Base-by-base conservation (phyloP, 1,284 basidiomycete genomes). In the Pascua sp. region DNA sequence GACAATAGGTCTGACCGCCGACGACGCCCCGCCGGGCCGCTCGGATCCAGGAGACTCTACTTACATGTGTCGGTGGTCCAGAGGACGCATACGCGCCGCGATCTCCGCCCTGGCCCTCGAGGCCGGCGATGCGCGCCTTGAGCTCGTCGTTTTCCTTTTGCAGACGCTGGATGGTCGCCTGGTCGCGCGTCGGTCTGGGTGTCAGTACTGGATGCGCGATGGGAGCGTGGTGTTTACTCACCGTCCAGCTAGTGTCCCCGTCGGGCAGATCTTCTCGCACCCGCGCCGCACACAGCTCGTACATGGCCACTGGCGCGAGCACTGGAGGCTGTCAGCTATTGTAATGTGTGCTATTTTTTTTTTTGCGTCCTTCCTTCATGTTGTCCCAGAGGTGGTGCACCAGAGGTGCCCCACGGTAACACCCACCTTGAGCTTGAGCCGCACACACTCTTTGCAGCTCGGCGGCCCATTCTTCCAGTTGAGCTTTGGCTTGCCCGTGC, bases 341-440 rank as follows among this genome's bases (percentile, higher is more conserved):
- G 24, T n/a, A n/a, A n/a, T 32, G 24, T 15, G 24, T 32, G 7
- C 24, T 4, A 32, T 32, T 32, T 4, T 32, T 32, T 32, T 32
- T 32, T 32, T 32, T 32, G 36, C 12, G 8, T n/a, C n/a, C n/a
- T n/a, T n/a, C n/a, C n/a, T n/a, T n/a, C n/a, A n/a, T n/a, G n/a
- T n/a, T n/a, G n/a, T n/a, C n/a, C n/a, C n/a, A n/a, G n/a, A n/a
- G n/a, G 24, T 32, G 24, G 24, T 32, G 24, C 24, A 32, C 24
- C 24, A 32, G 4, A 32, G 24, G 24, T 32, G 24, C 24, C 24
- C 24, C 24, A 7, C 24, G 24, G 24, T 32, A 3, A 18, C 39
- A 16, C 56, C n/a, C 53, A 63, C 64, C 55, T 66, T 66, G 4
- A 62, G 53, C 52, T 66, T 66, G 13, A 66, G 52, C 36, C 64